Evolutionary conservation across 2,329 filamentous ascomycete species (phyloP).

Genomic region (Falciphora oryzae): DNA sequence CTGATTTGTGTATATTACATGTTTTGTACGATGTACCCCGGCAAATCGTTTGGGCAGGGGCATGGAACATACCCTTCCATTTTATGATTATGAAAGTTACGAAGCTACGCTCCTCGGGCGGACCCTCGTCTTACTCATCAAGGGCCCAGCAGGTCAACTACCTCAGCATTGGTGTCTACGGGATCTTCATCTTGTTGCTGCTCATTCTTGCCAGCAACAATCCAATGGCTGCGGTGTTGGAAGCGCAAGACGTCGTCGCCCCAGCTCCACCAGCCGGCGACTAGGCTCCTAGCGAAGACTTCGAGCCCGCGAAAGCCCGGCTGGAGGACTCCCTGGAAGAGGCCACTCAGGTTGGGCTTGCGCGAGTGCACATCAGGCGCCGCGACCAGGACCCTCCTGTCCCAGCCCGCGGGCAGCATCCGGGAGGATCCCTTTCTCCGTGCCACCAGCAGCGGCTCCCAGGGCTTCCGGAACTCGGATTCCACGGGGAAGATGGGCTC

Average conservation of each 20-base stretch:
- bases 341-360: conserved; percentile 63
- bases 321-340: conserved; percentile 53
- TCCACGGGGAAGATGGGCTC: conserved; percentile 58
- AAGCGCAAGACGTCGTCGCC: conserved; percentile 68
- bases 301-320: conserved; percentile 57
- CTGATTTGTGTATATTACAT: neutral
- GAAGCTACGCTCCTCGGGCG: neutral
- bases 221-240: conserved; percentile 53
- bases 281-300: conserved; percentile 69
- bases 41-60: too few species aligned
- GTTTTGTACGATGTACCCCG: neutral
- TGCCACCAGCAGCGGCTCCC: conserved; percentile 66
- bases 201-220: neutral
- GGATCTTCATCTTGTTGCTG: neutral
- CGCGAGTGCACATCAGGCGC: conserved; percentile 74
- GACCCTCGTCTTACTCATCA: neutral
- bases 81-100: neutral
- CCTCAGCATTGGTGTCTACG: neutral
- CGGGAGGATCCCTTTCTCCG: conserved; percentile 29
- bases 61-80: neutral
- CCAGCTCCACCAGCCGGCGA: conserved; percentile 73
- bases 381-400: conserved; percentile 54
- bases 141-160: neutral
- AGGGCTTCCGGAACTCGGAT: conserved; percentile 65
- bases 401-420: conserved; percentile 29